These are phyloP conservation scores for Leptomonas pyrrhocoris DNA, from an alignment of 208 protist species.

Conservation along the genomic window DNA sequence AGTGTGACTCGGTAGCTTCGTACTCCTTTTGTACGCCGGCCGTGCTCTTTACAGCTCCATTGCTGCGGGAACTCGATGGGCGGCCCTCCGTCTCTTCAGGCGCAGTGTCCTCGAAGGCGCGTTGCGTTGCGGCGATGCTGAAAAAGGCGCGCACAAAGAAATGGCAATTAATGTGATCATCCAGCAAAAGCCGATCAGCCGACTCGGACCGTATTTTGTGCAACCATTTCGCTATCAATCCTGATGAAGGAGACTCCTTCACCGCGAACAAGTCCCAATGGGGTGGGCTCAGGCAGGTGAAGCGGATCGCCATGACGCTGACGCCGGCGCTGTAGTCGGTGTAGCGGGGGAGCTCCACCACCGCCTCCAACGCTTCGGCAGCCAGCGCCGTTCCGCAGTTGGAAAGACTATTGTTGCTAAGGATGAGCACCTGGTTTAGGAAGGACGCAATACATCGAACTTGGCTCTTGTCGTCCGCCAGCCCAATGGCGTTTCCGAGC, in stretches of 20 bases:
- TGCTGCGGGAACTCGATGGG: not conserved
- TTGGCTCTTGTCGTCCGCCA: slow-evolving; percentile 11
- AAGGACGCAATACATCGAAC: slow-evolving; percentile 16
- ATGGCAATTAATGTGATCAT: slow-evolving; percentile 21
- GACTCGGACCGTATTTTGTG: slow-evolving; percentile 25
- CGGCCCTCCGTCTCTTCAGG: slow-evolving; percentile 3
- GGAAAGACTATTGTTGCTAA: slow-evolving; percentile 6
- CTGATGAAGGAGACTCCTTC: slow-evolving; percentile 5
- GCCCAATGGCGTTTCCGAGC: slow-evolving; percentile 12
- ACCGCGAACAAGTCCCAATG: slow-evolving; percentile 16
- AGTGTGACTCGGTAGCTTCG: slow-evolving; percentile 8
- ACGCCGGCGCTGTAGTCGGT: slow-evolving; percentile 24
- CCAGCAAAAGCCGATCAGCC: slow-evolving; percentile 14
- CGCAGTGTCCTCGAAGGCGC: slow-evolving; percentile 25
- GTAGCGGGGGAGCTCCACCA: slow-evolving; percentile 23
- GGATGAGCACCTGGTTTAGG: slow-evolving; percentile 19
- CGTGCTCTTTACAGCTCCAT: not conserved
- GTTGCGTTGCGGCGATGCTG: slow-evolving; percentile 24
- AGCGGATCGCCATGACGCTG: slow-evolving; percentile 20
- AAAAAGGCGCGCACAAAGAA: slow-evolving; percentile 28
- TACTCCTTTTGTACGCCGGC: not conserved
- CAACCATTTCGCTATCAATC: slow-evolving; percentile 18
- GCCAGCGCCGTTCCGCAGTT: slow-evolving; percentile 15
- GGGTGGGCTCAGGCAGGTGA: slow-evolving; percentile 11
- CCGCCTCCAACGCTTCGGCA: slow-evolving; percentile 20